These are phyloP conservation scores for Leonotis leonurus DNA, from an alignment of 257 asterid species.

Conservation along the genomic window DNA sequence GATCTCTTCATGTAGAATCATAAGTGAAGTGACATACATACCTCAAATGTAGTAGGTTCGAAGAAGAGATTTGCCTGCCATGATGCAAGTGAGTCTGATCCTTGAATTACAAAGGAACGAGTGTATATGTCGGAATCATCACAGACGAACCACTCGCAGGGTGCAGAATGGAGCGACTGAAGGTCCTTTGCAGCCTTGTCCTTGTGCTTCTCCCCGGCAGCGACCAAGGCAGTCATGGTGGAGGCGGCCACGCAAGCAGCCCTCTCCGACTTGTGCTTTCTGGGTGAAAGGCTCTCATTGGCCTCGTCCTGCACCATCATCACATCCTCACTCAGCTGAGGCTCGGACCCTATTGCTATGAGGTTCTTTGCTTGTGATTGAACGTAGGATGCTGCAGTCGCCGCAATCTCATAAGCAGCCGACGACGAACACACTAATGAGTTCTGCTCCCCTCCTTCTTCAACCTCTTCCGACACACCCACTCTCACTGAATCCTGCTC, in stretches of 20 bases:
- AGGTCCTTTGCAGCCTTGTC: conserved; percentile 79
- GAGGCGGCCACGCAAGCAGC: conserved; percentile 80
- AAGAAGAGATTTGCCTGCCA: conserved; percentile 93
- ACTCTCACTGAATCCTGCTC: conserved; percentile 32
- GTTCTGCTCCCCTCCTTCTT: not conserved
- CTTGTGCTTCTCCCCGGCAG: conserved; percentile 65
- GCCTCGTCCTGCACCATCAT: not conserved
- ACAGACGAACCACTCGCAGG: conserved; percentile 88
- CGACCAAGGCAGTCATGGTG: conserved; percentile 80
- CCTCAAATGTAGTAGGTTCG: conserved; percentile 73
- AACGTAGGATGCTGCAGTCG: conserved; percentile 71
- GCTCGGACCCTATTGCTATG: conserved; percentile 22
- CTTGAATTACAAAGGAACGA: conserved; percentile 79
- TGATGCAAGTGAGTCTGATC: conserved; percentile 80
- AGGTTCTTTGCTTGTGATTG: conserved; percentile 45
- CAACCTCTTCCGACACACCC: not conserved
- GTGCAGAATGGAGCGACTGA: conserved; percentile 73
- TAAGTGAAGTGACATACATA: not conserved
- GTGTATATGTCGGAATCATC: conserved; percentile 65
- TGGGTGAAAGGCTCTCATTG: conserved; percentile 1
- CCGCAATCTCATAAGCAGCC: conserved; percentile 76
- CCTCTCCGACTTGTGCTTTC: conserved; percentile 42
- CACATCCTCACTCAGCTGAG: conserved; percentile 8
- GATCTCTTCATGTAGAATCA: no score
- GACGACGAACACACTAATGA: conserved; percentile 23